phyloP scores from a whole-genome alignment of 2,329 filamentous ascomycete genomes.

The Aspergillus candidus region DNA sequence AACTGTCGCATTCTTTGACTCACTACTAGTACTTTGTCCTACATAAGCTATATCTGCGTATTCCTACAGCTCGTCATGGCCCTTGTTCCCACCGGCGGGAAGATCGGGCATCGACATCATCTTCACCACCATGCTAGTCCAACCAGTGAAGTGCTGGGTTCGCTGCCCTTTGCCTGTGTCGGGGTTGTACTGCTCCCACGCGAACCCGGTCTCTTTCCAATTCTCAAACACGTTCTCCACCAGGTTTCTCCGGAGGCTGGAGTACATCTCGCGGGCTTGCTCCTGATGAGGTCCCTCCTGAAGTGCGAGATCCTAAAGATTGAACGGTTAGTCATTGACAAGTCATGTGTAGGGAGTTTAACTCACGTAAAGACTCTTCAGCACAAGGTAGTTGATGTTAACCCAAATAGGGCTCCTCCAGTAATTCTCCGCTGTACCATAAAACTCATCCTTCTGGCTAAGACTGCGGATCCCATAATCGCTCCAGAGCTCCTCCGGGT shows the following conservation, averaged over 20 bases:
- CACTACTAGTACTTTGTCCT: slow-evolving; percentile 7
- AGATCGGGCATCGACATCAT: slow-evolving; percentile 91
- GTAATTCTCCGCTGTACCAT: slow-evolving; percentile 92
- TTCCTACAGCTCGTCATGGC: slow-evolving; percentile 46
- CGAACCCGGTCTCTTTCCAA: slow-evolving; percentile 90
- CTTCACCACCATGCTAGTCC: slow-evolving; percentile 97
- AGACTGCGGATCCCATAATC: slow-evolving; percentile 81
- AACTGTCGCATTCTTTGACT: slow-evolving; percentile 1
- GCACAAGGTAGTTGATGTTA: slow-evolving; percentile 86
- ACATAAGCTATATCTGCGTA: slow-evolving; percentile 6
- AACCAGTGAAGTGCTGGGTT: slow-evolving; percentile 96
- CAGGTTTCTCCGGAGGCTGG: slow-evolving; percentile 69
- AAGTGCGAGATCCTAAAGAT: slow-evolving; percentile 57
- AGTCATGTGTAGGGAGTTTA: slow-evolving; percentile 1
- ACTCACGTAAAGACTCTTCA: slow-evolving; percentile 71
- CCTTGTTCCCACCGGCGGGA: slow-evolving; percentile 18
- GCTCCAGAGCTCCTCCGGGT: slow-evolving; percentile 85
- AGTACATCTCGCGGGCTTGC: slow-evolving; percentile 69
- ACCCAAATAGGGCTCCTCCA: slow-evolving; percentile 95
- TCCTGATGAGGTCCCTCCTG: slow-evolving; percentile 59
- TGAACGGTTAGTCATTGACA: slow-evolving; percentile 11
- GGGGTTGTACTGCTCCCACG: slow-evolving; percentile 97
- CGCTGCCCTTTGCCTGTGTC: slow-evolving; percentile 89
- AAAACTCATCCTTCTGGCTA: slow-evolving; percentile 74
- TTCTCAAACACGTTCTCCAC: slow-evolving; percentile 81